These are phyloP conservation scores for Lojkania enalia DNA, from an alignment of 2,329 filamentous ascomycete species.

Conservation along the genomic window DNA sequence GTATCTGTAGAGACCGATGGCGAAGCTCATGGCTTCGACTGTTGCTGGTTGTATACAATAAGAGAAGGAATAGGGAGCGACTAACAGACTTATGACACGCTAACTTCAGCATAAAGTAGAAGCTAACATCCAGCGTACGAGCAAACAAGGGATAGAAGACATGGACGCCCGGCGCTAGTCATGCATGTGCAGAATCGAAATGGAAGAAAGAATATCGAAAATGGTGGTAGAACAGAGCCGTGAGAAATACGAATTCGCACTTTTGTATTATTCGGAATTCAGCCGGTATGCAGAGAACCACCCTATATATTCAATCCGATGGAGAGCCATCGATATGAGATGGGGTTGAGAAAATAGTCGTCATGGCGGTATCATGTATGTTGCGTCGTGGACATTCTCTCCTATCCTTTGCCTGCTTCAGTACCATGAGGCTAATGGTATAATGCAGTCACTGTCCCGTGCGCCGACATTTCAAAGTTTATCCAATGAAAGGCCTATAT, in stretches of 20 bases:
- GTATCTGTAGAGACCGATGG: conserved; percentile 24
- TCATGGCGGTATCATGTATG: conserved; percentile 11
- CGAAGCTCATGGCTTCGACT: conserved; percentile 7
- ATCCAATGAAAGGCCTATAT: too few relatives aligned
- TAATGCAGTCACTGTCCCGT: too few relatives aligned
- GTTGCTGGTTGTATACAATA: conserved; percentile 1
- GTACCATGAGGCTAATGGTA: too few relatives aligned
- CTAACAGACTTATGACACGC: neutral
- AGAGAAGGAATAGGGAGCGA: conserved; percentile 4
- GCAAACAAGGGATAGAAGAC: neutral
- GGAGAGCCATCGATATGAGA: neutral
- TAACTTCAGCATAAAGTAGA: neutral
- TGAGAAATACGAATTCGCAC: conserved; percentile 6
- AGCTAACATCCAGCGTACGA: neutral
- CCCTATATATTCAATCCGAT: conserved; percentile 5
- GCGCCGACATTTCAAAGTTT: too few relatives aligned
- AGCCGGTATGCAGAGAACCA: conserved; percentile 18
- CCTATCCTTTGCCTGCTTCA: too few relatives aligned
- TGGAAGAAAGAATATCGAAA: conserved; percentile 8
- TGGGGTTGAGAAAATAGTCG: neutral
- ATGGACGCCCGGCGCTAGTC: conserved; percentile 20
- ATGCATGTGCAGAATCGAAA: conserved; percentile 16
- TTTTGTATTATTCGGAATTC: conserved; percentile 16
- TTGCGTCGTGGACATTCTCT: too few relatives aligned
- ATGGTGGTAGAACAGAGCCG: neutral